phyloP scores from a whole-genome alignment of 2,329 filamentous ascomycete genomes.

The Colletotrichum sp. region DNA sequence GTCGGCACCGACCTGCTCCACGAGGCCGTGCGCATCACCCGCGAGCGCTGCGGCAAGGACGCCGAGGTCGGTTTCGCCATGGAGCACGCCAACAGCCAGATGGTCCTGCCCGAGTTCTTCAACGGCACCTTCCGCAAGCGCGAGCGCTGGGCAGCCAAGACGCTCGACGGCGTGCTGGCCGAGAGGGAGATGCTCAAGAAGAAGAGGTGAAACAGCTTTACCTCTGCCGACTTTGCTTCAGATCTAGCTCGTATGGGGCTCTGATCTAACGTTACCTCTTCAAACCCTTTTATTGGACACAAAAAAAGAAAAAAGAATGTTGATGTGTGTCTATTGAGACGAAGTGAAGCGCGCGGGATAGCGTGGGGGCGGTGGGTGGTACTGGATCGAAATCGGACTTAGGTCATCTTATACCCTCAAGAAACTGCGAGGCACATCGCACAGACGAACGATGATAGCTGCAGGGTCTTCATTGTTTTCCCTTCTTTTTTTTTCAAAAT shows the following conservation, averaged over 20 bases:
- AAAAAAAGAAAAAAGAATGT: neutral
- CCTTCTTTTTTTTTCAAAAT: neutral
- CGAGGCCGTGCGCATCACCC: slow-evolving; percentile 72
- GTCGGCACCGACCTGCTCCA: slow-evolving; percentile 76
- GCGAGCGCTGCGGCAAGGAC: slow-evolving; percentile 71
- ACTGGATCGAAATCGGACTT: neutral
- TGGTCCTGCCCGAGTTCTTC: slow-evolving; percentile 67
- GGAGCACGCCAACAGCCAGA: slow-evolving; percentile 77
- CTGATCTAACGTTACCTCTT: neutral
- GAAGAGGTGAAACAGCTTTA: slow-evolving; percentile 43
- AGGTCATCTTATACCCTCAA: neutral
- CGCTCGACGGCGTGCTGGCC: slow-evolving; percentile 55
- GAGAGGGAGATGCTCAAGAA: slow-evolving; percentile 52
- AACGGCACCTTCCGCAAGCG: slow-evolving; percentile 64
- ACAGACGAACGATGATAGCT: neutral
- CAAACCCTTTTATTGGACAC: neutral
- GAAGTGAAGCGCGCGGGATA: neutral
- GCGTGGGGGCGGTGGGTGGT: neutral
- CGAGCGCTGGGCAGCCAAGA: slow-evolving; percentile 62
- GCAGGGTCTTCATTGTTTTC: neutral
- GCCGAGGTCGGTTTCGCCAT: slow-evolving; percentile 74
- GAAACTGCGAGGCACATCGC: neutral
- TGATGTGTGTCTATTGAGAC: neutral
- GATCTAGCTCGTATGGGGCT: neutral
- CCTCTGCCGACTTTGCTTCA: neutral